Evolutionary conservation across 345 rosid species (phyloP).

Genomic region (Rubroshorea leprosula): DNA sequence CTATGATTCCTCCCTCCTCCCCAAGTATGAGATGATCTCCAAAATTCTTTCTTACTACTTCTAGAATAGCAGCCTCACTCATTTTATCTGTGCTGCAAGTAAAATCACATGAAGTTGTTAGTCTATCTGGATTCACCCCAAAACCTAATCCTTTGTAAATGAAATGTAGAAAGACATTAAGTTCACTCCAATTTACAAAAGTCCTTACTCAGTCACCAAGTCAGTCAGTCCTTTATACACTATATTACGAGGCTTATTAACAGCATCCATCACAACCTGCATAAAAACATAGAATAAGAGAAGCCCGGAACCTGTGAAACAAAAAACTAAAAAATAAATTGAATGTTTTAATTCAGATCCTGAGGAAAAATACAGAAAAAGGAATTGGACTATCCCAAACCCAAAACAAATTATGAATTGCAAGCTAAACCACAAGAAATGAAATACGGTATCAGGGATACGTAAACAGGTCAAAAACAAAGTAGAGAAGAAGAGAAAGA

Average conservation of each 20-base stretch:
- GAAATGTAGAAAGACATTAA: slow-evolving; percentile 5
- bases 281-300: slow-evolving; percentile 2
- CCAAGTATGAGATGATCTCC: slow-evolving; percentile 91
- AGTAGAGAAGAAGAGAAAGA: background rate
- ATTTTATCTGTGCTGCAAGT: slow-evolving; percentile 79
- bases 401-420: background rate
- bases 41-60: slow-evolving; percentile 65
- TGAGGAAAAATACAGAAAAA: background rate
- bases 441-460: too few relatives aligned
- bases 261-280: slow-evolving; percentile 94
- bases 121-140: slow-evolving; percentile 5
- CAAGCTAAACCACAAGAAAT: background rate
- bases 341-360: too few relatives aligned
- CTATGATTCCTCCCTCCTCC: slow-evolving; percentile 89
- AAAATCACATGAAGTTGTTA: slow-evolving; percentile 17
- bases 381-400: background rate
- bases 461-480: background rate
- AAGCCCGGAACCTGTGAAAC: too few relatives aligned
- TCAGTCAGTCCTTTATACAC: slow-evolving; percentile 83
- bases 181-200: background rate
- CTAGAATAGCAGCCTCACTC: slow-evolving; percentile 86
- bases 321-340: too few relatives aligned
- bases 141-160: background rate
- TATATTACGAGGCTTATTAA: slow-evolving; percentile 71
- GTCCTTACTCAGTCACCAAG: slow-evolving; percentile 84